phyloP scores from a whole-genome alignment of 345 rosid genomes.

The Syzygium aromaticum region DNA sequence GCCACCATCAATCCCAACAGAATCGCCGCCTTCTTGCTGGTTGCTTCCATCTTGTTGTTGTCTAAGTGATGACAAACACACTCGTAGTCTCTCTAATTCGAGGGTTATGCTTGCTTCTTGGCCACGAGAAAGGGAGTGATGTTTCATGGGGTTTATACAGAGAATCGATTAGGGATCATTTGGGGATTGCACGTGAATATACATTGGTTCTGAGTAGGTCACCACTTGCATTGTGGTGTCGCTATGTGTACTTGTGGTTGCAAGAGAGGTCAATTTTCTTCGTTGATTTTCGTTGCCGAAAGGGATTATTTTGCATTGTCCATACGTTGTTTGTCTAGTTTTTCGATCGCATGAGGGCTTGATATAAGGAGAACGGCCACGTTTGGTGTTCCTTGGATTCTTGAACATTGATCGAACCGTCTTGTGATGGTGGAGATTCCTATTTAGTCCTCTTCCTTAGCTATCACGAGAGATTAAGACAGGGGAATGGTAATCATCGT shows the following conservation, averaged over 20 bases:
- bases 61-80: background rate
- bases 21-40: background rate
- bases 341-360: background rate
- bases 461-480: background rate
- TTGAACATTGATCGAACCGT: background rate
- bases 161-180: background rate
- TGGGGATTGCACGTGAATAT: background rate
- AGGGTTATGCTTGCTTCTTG: background rate
- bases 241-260: background rate
- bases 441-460: background rate
- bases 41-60: conserved; percentile 2
- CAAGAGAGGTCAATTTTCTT: background rate
- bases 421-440: background rate
- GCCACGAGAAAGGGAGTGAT: background rate
- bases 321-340: background rate
- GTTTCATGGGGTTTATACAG: background rate
- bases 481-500: background rate
- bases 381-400: background rate
- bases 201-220: background rate
- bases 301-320: background rate
- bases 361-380: background rate
- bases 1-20: background rate
- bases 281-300: background rate
- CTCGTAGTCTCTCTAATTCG: background rate
- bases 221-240: background rate